phyloP scores from a whole-genome alignment of 2,329 filamentous ascomycete genomes.

The Massarina eburnea region DNA sequence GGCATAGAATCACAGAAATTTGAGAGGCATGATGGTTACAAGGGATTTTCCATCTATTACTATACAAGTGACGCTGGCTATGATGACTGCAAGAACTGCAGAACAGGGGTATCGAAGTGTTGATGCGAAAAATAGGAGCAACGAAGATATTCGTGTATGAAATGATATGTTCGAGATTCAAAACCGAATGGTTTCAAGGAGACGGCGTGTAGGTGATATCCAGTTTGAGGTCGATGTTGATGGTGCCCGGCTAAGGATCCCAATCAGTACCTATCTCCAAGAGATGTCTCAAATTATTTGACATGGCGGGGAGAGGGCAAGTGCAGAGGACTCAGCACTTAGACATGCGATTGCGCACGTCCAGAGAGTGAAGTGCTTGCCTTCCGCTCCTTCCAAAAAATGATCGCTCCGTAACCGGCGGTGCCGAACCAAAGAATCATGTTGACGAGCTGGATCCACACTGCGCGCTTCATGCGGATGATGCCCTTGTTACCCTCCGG shows the following conservation, averaged over 20 bases:
- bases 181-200: background rate
- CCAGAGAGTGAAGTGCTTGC: constrained; percentile 27
- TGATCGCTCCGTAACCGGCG: constrained; percentile 55
- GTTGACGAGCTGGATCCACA: constrained; percentile 78
- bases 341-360: constrained; percentile 1
- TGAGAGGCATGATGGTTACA: too few relatives aligned
- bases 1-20: too few relatives aligned
- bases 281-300: background rate
- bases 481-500: constrained; percentile 65
- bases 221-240: background rate
- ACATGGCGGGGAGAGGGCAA: background rate
- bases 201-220: background rate
- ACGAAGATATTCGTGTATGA: background rate
- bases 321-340: background rate
- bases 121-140: background rate
- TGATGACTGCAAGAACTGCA: background rate
- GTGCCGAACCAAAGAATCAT: constrained; percentile 75
- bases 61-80: background rate
- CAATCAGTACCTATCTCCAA: background rate
- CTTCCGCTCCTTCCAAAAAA: constrained; percentile 55
- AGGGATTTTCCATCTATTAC: background rate
- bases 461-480: constrained; percentile 79
- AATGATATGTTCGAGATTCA: too few relatives aligned
- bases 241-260: background rate
- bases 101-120: background rate